These are phyloP conservation scores for Coffea canephora DNA, from an alignment of 257 asterid genomes.

Conservation along the genomic window DNA sequence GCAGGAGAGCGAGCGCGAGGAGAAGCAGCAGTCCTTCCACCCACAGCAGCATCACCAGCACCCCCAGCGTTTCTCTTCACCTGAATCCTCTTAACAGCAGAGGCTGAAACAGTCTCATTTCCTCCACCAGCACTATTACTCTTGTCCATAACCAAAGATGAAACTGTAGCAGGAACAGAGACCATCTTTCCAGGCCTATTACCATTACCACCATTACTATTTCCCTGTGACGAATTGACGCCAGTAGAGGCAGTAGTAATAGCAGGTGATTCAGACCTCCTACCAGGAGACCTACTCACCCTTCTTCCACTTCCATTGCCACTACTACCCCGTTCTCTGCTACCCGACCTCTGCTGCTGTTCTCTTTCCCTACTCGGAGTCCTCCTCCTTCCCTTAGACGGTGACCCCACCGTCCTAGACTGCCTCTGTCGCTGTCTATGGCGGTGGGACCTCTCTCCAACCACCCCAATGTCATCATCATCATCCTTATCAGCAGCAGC, in stretches of 20 bases:
- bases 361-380: constrained; percentile 94
- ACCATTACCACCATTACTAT: constrained; percentile 18
- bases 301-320: constrained; percentile 61
- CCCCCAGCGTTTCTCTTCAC: constrained; percentile 79
- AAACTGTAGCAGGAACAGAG: constrained; percentile 82
- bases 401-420: constrained; percentile 35
- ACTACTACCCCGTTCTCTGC: constrained; percentile 52
- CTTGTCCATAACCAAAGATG: constrained; percentile 56
- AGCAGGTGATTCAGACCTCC: constrained; percentile 89
- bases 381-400: constrained; percentile 71
- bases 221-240: constrained; percentile 23
- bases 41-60: constrained; percentile 19
- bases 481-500: constrained; percentile 21
- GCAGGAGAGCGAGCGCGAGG: constrained; percentile 96
- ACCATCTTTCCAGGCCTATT: constrained; percentile 87
- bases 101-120: constrained; percentile 25
- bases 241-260: constrained; percentile 28
- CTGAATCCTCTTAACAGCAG: constrained; percentile 71
- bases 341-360: constrained; percentile 67
- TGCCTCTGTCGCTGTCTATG: constrained; percentile 60
- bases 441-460: constrained; percentile 56
- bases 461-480: constrained; percentile 43
- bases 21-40: constrained; percentile 53
- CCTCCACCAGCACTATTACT: constrained; percentile 39
- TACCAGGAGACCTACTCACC: constrained; percentile 89